Percentiles rank a stretch among this genome's conserved stretches.
Conservation (phyloP, 2,329 filamentous ascomycete species). For the Cytospora leucostoma region DNA sequence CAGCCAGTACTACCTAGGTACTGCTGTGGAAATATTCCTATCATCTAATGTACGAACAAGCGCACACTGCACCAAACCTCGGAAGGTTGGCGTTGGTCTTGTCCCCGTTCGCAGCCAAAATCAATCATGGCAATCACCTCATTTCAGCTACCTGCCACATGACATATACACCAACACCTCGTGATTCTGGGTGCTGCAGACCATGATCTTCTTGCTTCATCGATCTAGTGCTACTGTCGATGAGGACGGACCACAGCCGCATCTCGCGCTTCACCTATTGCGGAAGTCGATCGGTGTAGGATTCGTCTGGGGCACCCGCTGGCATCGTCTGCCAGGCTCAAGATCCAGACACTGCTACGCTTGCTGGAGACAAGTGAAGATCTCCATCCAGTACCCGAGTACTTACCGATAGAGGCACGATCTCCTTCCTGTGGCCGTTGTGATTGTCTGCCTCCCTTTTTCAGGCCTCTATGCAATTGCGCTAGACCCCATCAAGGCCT, state of each 20-base stretch:
- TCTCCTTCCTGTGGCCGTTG: too few species aligned
- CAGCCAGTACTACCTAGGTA: too few species aligned
- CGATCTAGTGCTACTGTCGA: not conserved
- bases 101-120: not conserved
- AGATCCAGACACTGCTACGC: constrained; percentile 21
- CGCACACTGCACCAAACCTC: not conserved
- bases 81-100: not conserved
- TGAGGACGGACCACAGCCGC: not conserved
- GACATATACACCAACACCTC: not conserved
- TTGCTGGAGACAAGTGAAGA: constrained; percentile 5
- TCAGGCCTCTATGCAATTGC: not conserved
- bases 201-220: not conserved
- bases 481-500: not conserved
- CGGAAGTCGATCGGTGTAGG: constrained; percentile 26
- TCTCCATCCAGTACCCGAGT: not conserved
- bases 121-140: not conserved
- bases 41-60: not conserved
- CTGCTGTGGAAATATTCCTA: not conserved
- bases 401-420: not conserved
- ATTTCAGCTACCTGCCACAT: not conserved
- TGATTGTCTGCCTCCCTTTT: not conserved
- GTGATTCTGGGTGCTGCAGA: not conserved
- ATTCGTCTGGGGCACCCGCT: constrained; percentile 16
- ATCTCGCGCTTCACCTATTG: constrained; percentile 22
- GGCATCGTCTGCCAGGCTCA: constrained; percentile 12